Conservation (phyloP, 106 monocot genomes). For the Allium cepa region DNA sequence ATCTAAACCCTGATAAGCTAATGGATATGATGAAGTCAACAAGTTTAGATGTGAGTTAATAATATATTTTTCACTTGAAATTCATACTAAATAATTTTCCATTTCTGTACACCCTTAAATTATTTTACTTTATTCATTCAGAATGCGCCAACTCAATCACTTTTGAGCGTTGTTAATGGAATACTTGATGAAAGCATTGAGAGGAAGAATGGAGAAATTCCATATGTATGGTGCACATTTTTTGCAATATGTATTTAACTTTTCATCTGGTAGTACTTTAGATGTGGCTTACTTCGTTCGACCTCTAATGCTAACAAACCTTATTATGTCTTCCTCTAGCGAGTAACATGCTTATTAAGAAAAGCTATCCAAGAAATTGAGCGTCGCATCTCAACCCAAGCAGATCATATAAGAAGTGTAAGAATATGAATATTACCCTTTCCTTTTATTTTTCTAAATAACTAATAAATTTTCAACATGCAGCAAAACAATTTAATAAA, state of each 20-base stretch:
- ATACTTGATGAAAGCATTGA: constrained; percentile 86
- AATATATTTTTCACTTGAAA: constrained; percentile 4
- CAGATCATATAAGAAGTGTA: constrained; percentile 94
- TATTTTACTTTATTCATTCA: constrained; percentile 19
- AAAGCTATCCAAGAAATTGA: constrained; percentile 93
- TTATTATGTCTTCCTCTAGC: constrained; percentile 23
- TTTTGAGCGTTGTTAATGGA: constrained; percentile 60
- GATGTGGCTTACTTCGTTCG: neutral
- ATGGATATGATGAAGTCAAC: constrained; percentile 83
- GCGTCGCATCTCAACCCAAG: constrained; percentile 75
- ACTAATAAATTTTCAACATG: constrained; percentile 1
- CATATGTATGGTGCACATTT: constrained; percentile 61
- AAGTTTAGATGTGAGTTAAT: constrained; percentile 65
- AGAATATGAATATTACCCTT: constrained; percentile 7
- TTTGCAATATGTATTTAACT: neutral
- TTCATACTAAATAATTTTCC: neutral
- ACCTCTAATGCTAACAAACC: neutral
- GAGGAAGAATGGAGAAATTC: constrained; percentile 87
- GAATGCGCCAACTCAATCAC: constrained; percentile 85
- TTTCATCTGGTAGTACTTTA: neutral
- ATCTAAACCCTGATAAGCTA: constrained; percentile 64
- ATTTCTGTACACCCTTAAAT: neutral
- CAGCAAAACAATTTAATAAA: constrained; percentile 63
- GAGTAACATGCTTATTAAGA: constrained; percentile 58
- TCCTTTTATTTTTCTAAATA: neutral